Conservation (phyloP, 805 yeast genomes). For the Cyberlindnera misumaiensis region DNA sequence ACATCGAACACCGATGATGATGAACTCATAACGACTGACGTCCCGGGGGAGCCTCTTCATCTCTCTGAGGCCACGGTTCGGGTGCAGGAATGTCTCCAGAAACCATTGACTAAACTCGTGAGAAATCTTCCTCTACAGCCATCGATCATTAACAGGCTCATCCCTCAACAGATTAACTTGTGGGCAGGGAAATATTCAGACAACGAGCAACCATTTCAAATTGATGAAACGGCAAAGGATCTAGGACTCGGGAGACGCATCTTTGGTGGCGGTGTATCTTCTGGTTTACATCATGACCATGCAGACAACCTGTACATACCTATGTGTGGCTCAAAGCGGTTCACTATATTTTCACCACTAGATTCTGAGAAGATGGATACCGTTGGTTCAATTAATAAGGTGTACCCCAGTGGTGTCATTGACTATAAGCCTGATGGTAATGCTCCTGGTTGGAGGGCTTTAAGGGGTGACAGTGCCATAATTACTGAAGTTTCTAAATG, state of each 20-base stretch:
- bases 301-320: constrained; percentile 70
- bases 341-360: constrained; percentile 58
- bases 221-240: constrained; percentile 19
- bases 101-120: constrained; percentile 48
- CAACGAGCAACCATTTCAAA: constrained; percentile 5
- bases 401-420: constrained; percentile 59
- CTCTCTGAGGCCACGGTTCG: constrained; percentile 33
- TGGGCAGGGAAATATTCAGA: constrained; percentile 52
- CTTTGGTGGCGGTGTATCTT: constrained; percentile 55
- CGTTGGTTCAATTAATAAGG: constrained; percentile 49
- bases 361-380: constrained; percentile 56
- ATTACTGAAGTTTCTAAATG: constrained; percentile 41
- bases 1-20: constrained; percentile 13
- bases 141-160: constrained; percentile 31
- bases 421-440: constrained; percentile 48
- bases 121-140: constrained; percentile 36
- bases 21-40: constrained; percentile 8
- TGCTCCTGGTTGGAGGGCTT: constrained; percentile 58
- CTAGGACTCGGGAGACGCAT: constrained; percentile 47
- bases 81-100: constrained; percentile 47
- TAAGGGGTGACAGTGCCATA: constrained; percentile 59
- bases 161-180: constrained; percentile 67
- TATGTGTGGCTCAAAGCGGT: constrained; percentile 53
- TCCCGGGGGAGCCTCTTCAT: constrained; percentile 23
- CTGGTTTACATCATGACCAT: constrained; percentile 77